Base-by-base conservation (phyloP, 805 yeast species). In the Metschnikowia reukaufii region DNA sequence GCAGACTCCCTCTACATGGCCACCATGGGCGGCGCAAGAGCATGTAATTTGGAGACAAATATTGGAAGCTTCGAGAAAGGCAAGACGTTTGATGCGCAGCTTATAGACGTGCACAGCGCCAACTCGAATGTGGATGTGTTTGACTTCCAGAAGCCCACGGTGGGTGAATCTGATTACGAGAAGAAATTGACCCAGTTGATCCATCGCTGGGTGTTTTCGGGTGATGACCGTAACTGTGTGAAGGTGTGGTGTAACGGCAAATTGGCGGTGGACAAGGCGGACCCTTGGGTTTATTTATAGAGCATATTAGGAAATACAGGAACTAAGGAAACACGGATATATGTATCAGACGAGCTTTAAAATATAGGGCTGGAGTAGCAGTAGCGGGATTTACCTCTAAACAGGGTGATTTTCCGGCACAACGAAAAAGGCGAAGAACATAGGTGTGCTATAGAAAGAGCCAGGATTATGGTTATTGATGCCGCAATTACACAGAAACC, bases 181-280 rank as follows among this genome's bases (percentile, higher is more conserved):
- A 54, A 56, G 15, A 76, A 73, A 50, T 72, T 83, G 62, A 70
- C 70, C 23, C 80, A 85, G 59, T 59, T 88, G 44, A 63, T 90
- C 3, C 87, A 87, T 50, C 90, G 89, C 64, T 94, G 99, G 99
- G 70, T 92, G 7, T 94, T 89, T 64, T 79, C 82, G 48, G 98
- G 98, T 16, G 99, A 94, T 66, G 97, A 94, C 64, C 77, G 98
- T 60, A 94, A 94, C 63, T 82, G 92, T 29, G 60, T 69, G 5
- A 74, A 74, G 44, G 97, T 92, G 13, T 94, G 88, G 86, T 91
- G 91, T 34, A 81, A 83, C 59, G 98, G 98, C 8, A 66, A 77
- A 52, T 59, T 68, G 45, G 92, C 87, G 20, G 68, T 79, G 7
- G 67, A 73, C 50, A 78, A 77, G 52, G 49, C 48, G 17, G 49